Evolutionary conservation across 2,329 filamentous ascomycete genomes (phyloP), one percentile per base, ranked within the genome.

Genomic region (Plectosphaerella cucumerina): DNA sequence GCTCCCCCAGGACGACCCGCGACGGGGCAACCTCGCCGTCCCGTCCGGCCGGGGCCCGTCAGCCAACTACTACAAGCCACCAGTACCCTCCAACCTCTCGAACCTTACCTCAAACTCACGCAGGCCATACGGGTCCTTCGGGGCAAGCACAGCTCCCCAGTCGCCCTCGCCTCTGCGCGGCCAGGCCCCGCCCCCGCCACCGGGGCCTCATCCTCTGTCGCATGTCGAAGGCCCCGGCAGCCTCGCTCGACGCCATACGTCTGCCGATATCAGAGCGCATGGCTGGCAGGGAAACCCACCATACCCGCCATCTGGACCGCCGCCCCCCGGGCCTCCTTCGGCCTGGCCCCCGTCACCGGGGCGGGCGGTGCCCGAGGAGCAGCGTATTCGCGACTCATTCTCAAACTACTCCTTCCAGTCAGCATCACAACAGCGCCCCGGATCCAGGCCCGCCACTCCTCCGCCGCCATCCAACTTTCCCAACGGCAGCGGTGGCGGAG

Each of bases 261-360:
- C 92, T 37, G 94, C 94, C 52, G 94, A 99, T 65, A 97, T 99
- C 59, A 86, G 94, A 49, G 87, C 92, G 60, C 87, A 91, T 64
- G 90, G 87, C 35, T 93, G 89, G 84, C 86, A 85, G 55, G 77
- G 76, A 8, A 76, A 70, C 46, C 72, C 75, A 26, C 39, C 51
- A 35, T 42, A 18, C 39, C 39, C 39, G 17, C 17, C 39, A 6
- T 42, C 39, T 12, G 26, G 26, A 11, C 45, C 51, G 3, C 23
- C 35, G 6, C 53, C 50, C 10, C 39, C 49, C 86, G 84, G 84
- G 11, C 69, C 74, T 2, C 68, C 77, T 1, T 67, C 70, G 3
- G 73, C 74, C 14, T 82, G 78, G 75, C 80, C 80, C 0, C 70
- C 78, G 3, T 82, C 80, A 9, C 80, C 80, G 0, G 80, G 63